Base-by-base conservation (phyloP, 2,329 filamentous ascomycete species). In the Scytalidium sp. region DNA sequence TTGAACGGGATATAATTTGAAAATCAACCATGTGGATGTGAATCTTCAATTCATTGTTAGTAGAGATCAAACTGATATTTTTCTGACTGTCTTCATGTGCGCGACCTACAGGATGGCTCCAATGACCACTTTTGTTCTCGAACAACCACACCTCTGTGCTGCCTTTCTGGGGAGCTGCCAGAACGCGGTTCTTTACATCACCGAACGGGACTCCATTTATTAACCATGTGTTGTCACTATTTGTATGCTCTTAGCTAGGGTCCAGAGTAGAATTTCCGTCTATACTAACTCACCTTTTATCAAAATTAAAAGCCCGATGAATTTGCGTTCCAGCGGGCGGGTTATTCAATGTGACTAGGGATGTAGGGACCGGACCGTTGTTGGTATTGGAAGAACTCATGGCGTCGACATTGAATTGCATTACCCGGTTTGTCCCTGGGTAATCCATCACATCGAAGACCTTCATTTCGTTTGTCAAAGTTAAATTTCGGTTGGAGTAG, bases 11-110 rank as follows among this genome's bases (percentile, higher is more conserved):
- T 19, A 81, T 56, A 29, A 84, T 68, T 49, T 76, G 73, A 63
- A 84, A 78, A 57, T 83, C 79, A 43, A 84, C 74, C 1, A 83
- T 69, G 58, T 84, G 81, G 43, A 83, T 74, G 61, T 84, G 80
- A 25, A 76, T 29, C 25, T 29, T 29, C 13, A 8, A 29, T 8
- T 29, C 13, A 29, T 66, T 10, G 56, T 51, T 13, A 29, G 25
- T 29, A 29, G 25, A 29, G 25, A 40, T 27, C 15, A 21, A 42
- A 17, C n/a, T 42, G 20, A 10, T n/a, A n/a, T 3, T 42, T 9
- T 17, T 2, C 17, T 3, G 40, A 42, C 17, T 9, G 17, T 21
- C 20, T 19, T 8, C 17, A 42, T 3, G 17, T 21, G 21, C 10
- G 27, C 25, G 8, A 13, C 25, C 13, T 13, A 29, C 64, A 1